These are phyloP conservation scores for Tylopilus cervinicoccineus DNA, from an alignment of 768 basidiomycete species.

Conservation along the genomic window DNA sequence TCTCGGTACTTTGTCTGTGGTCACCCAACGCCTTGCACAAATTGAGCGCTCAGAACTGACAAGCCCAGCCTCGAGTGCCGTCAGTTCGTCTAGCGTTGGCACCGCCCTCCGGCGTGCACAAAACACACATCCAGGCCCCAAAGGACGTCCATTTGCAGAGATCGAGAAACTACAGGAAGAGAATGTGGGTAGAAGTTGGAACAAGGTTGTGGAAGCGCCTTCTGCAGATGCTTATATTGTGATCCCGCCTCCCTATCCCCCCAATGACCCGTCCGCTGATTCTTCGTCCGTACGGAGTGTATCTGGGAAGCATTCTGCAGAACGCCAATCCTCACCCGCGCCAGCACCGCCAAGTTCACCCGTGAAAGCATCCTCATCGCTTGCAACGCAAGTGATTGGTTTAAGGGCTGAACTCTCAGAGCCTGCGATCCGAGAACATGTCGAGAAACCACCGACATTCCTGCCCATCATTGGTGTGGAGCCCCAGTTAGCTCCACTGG, in stretches of 20 bases:
- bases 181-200: neutral
- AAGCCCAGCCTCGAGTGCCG: slow-evolving; percentile 16
- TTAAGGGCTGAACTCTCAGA: slow-evolving; percentile 20
- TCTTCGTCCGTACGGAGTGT: slow-evolving; percentile 20
- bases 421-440: slow-evolving; percentile 17
- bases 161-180: slow-evolving; percentile 25
- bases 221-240: slow-evolving; percentile 23
- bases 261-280: slow-evolving; percentile 8
- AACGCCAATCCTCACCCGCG: neutral
- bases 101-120: slow-evolving; percentile 26
- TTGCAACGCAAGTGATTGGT: neutral
- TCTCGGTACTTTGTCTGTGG: slow-evolving; percentile 57
- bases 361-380: neutral
- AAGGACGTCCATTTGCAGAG: slow-evolving; percentile 17
- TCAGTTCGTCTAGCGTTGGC: slow-evolving; percentile 21
- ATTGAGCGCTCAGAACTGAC: slow-evolving; percentile 38
- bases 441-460: slow-evolving; percentile 13
- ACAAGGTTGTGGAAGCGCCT: slow-evolving; percentile 9
- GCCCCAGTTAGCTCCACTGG: slow-evolving; percentile 25
- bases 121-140: slow-evolving; percentile 6
- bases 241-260: slow-evolving; percentile 20
- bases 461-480: slow-evolving; percentile 8
- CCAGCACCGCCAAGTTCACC: slow-evolving; percentile 15
- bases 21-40: slow-evolving; percentile 62
- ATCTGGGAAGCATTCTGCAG: slow-evolving; percentile 13